Evolutionary conservation across 106 monocot species (phyloP), one percentile per base, ranked within the genome.

Genomic region (Amphibolis antarctica): DNA sequence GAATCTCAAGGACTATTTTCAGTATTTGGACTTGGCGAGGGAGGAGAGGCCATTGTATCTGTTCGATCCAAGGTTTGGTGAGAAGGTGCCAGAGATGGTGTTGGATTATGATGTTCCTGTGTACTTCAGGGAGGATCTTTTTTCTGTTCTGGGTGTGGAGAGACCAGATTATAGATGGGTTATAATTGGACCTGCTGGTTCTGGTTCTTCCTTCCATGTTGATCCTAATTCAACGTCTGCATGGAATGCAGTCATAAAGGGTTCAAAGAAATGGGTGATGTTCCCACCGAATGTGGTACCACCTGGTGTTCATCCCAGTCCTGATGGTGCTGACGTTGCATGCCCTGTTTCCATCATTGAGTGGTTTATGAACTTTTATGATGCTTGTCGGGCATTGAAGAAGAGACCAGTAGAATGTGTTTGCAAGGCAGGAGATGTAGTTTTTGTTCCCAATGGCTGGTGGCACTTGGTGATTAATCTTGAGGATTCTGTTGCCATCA

Each of bases 361-460:
- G 80, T 98, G 98, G 98, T 98, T 98, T 66, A 98, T 98, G 90
- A 98, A 98, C 66, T 98, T 98, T 46, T 98, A 98, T 70, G 78
- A 60, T 3, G 71, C 60, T 0, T 91, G 84, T 61, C 78, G 30
- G 67, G 69, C 72, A 24, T 81, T 82, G 87, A 77, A 82, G 72
- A 87, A 55, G 78, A 87, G 82, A 66, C 98, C 98, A 0, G 56
- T 98, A 0, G 98, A 98, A 67, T 98, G 91, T 53, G 72, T 91
- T 19, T 98, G 91, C 60, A 82, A 65, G 64, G 76, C 82, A 9
- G 98, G 98, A 10, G 98, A 98, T 64, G 82, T 98, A 9, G 79
- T 98, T 14, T 98, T 98, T 64, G 91, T 98, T 64, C 98, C 98
- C 26, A 91, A 88, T 85, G 98, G 91, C 30, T 98, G 98, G 98